A percentile compares a stretch with the other conserved stretches of the same genome.
Conservation (phyloP, 192 early-diverging fungal genomes). For the Linderina pennispora region DNA sequence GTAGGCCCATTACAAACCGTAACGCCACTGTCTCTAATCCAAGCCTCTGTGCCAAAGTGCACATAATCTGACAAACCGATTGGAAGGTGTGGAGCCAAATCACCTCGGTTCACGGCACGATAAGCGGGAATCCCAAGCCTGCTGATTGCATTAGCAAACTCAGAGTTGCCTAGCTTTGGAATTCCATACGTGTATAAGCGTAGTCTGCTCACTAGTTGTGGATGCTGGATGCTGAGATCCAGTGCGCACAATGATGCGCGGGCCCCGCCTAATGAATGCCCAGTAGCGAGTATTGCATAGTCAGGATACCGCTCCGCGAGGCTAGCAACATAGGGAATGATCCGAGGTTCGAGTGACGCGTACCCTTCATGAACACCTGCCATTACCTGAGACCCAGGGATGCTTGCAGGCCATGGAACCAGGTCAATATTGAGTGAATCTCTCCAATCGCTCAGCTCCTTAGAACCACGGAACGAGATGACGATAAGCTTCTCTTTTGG, state of each 20-base stretch:
- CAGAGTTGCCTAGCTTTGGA: conserved; percentile 26
- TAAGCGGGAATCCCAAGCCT: conserved; percentile 5
- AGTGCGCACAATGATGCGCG: conserved; percentile 32
- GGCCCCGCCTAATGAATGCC: conserved; percentile 38
- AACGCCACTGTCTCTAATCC: conserved; percentile 8
- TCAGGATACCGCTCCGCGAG: conserved; percentile 19
- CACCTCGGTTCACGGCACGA: conserved; percentile 30
- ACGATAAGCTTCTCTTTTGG: conserved; percentile 7
- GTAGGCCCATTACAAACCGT: conserved; percentile 12
- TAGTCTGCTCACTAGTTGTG: conserved; percentile 4
- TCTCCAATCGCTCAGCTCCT: conserved; percentile 7
- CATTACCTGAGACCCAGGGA: conserved; percentile 13
- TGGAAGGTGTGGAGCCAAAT: conserved; percentile 30
- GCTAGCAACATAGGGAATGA: conserved; percentile 1
- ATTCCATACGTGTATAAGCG: conserved; percentile 32
- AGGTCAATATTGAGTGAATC: conserved; percentile 3
- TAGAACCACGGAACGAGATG: conserved; percentile 21
- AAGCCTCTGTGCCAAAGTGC: conserved; percentile 34
- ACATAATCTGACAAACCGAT: background rate
- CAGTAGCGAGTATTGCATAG: conserved; percentile 19
- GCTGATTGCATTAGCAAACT: conserved; percentile 27
- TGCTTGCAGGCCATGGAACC: conserved; percentile 3
- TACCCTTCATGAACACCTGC: conserved; percentile 29
- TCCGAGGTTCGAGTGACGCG: conserved; percentile 1
- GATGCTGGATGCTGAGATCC: conserved; percentile 8